Evolutionary conservation across 2,329 filamentous ascomycete species (phyloP).

Genomic region (Hyphodiscus sp.): DNA sequence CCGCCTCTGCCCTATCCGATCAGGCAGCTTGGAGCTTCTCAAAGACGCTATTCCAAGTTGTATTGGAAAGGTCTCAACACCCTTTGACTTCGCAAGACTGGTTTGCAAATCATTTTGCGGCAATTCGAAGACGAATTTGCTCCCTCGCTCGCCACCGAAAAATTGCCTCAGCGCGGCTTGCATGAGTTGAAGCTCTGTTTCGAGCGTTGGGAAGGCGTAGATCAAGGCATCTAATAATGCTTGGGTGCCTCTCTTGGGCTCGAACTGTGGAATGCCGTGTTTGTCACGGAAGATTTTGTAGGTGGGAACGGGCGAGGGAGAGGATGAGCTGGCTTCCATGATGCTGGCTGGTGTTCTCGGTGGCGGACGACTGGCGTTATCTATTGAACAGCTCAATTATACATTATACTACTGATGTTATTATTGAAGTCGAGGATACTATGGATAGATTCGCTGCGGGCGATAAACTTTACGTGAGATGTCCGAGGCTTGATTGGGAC

Average conservation of each 20-base stretch:
- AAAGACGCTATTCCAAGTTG: slow-evolving; percentile 6
- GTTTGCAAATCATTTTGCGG: slow-evolving; percentile 15
- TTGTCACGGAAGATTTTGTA: slow-evolving; percentile 17
- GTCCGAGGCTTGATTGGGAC: slow-evolving; percentile 1
- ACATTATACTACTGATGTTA: background rate
- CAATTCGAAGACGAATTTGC: slow-evolving; percentile 13
- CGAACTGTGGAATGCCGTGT: slow-evolving; percentile 18
- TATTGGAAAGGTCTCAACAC: slow-evolving; percentile 3
- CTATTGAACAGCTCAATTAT: background rate
- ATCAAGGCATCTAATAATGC: slow-evolving; percentile 16
- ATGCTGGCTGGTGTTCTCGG: background rate
- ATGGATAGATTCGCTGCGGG: background rate
- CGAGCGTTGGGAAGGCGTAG: slow-evolving; percentile 14
- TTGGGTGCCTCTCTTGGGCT: slow-evolving; percentile 15
- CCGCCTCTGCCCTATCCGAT: background rate
- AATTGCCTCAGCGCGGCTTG: slow-evolving; percentile 17
- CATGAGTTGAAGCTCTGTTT: slow-evolving; percentile 18
- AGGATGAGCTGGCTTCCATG: background rate
- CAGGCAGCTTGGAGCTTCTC: slow-evolving; percentile 9
- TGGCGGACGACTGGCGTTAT: background rate
- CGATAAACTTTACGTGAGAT: background rate
- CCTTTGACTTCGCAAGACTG: slow-evolving; percentile 11
- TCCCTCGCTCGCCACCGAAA: slow-evolving; percentile 15
- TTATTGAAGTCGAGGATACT: background rate
- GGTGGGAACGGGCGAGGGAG: slow-evolving; percentile 3